These are phyloP conservation scores for Yamadazyma sp. DNA, from an alignment of 805 yeast species.

Conservation along the genomic window DNA sequence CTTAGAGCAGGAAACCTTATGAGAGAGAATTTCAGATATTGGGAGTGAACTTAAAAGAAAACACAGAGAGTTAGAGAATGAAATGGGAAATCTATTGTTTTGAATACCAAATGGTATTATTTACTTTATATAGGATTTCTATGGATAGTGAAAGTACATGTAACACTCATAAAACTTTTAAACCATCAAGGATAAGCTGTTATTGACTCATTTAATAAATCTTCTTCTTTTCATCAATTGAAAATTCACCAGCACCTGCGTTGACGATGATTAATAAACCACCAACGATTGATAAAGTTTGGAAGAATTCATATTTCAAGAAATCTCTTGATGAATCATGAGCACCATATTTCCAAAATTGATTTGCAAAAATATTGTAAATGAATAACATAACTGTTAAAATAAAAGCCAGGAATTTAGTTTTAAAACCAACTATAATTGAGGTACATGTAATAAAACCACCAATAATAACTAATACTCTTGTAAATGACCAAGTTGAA, in stretches of 20 bases:
- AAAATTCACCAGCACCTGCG: slow-evolving; percentile 94
- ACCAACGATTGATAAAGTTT: slow-evolving; percentile 91
- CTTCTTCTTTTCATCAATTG: slow-evolving; percentile 94
- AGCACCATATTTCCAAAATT: slow-evolving; percentile 78
- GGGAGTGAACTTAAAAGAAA: too few relatives aligned
- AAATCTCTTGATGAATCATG: slow-evolving; percentile 81
- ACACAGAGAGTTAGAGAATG: too few relatives aligned
- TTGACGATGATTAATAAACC: slow-evolving; percentile 87
- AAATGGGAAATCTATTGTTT: too few relatives aligned
- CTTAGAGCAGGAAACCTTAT: too few relatives aligned
- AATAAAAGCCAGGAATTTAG: slow-evolving; percentile 78
- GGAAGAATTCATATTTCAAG: slow-evolving; percentile 89
- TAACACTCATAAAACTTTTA: too few relatives aligned
- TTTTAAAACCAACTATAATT: slow-evolving; percentile 89
- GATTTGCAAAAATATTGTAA: slow-evolving; percentile 77
- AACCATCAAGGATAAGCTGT: too few relatives aligned
- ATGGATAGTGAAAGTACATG: too few relatives aligned
- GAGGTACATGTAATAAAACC: slow-evolving; percentile 71
- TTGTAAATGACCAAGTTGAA: slow-evolving; percentile 65
- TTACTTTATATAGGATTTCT: too few relatives aligned
- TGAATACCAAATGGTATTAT: too few relatives aligned
- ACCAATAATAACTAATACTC: slow-evolving; percentile 60
- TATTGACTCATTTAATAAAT: slow-evolving; percentile 57
- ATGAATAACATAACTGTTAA: slow-evolving; percentile 66
- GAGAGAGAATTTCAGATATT: too few relatives aligned